Base-by-base conservation (phyloP, 352 stramenopile genomes). In the Globisporangium polare region DNA sequence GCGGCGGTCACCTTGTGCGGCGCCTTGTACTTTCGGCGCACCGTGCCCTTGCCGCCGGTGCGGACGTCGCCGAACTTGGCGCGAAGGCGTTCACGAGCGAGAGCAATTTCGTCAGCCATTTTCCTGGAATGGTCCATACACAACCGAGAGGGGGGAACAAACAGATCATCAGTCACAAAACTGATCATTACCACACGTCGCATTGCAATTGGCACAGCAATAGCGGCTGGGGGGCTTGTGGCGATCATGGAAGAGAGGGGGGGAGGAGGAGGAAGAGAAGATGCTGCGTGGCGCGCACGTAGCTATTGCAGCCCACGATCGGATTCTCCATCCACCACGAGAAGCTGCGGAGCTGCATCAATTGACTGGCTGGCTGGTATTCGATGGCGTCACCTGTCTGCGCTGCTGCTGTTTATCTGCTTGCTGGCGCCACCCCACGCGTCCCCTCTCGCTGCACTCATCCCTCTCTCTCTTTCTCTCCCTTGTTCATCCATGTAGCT, bases 21-120 rank as follows among this genome's bases (percentile, higher is more conserved):
- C 42, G 94, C 89, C 79, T 97, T 97, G 79, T 98, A 97, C 89
- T 98, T 98, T 90, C 97, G 92, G 82, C 97, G 90, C 59, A 98
- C 89, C 55, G 90, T 86, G 59, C 96, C 96, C 81, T 98, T 98
- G 70, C 97, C 97, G 73, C 96, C 97, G 64, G 96, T 99, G 62
- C 89, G 90, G 68, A 74, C 83, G 64, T 92, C 84, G 65, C 83
- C 86, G 59, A 95, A 95, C 80, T 93, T 95, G 69, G 82, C 82
- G 62, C 79, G 79, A 56, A 95, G 75, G 68, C 83, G 78, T 82
- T 92, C 83, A 84, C 86, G 86, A 69, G 86, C 86, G 65, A 92
- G 80, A 88, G 82, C 76, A 72, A 95, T 95, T 87, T 88, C 82
- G 78, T 95, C 86, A 86, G 83, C 86, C 86, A 95, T 94, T 71